A percentile compares a stretch with the other conserved stretches of the same genome.
phyloP scores from a whole-genome alignment of 1,284 basidiomycete species.

The Abortiporus biennis region DNA sequence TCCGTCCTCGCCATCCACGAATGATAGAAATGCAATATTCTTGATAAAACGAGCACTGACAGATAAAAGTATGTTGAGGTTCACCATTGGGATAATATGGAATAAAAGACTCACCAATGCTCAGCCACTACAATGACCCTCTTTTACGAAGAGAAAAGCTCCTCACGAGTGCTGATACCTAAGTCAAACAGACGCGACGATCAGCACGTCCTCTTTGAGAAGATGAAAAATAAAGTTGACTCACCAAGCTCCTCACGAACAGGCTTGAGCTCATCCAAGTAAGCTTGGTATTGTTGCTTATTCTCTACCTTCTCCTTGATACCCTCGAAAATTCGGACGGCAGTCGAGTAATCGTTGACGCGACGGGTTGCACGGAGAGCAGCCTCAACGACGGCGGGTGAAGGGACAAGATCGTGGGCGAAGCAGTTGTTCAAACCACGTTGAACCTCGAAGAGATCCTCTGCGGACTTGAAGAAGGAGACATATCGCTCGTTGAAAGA shows the following conservation, averaged over 20 bases:
- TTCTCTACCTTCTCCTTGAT: constrained; percentile 94
- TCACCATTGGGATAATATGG: background rate
- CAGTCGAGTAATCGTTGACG: constrained; percentile 96
- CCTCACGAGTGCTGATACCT: constrained; percentile 26
- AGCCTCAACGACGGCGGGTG: constrained; percentile 84
- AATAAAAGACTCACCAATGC: background rate
- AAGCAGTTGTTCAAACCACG: constrained; percentile 99
- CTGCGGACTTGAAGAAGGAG: constrained; percentile 86
- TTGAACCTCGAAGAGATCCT: constrained; percentile 97
- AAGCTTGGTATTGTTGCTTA: constrained; percentile 86
- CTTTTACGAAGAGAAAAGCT: constrained; percentile 24
- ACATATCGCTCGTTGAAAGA: constrained; percentile 92
- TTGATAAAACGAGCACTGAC: background rate
- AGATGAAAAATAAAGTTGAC: constrained; percentile 26
- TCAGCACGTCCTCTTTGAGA: background rate
- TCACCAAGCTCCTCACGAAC: constrained; percentile 86
- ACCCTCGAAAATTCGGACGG: constrained; percentile 92
- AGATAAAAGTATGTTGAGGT: background rate
- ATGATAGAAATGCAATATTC: background rate
- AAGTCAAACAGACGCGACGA: background rate
- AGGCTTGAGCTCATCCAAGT: constrained; percentile 82
- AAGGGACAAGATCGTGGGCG: constrained; percentile 95
- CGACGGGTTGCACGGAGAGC: constrained; percentile 87
- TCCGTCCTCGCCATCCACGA: background rate
- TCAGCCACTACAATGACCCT: background rate